Evolutionary conservation across 2,329 filamentous ascomycete genomes (phyloP), one percentile per base, ranked within the genome.

Genomic region (Colletotrichum caudatum): DNA sequence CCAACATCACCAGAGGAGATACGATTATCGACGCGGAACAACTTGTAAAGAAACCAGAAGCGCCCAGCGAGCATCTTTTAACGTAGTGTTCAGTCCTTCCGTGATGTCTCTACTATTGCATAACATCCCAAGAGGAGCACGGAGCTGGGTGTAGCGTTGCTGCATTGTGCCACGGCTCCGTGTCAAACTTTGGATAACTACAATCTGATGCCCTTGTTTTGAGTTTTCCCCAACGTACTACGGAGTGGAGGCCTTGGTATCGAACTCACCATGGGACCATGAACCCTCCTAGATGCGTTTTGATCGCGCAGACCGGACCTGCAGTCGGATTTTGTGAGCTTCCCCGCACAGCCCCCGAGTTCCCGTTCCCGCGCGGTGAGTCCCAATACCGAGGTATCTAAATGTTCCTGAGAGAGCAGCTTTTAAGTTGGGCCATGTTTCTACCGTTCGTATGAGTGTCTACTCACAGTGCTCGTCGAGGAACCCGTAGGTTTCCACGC

Each of bases 341-440:
- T 68, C 68, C 64, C 68, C 64, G 51, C 35, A 37, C 7, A 35
- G 7, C 9, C 35, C 57, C 62, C 68, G 33, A 67, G 5, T 53
- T 26, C 50, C 50, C 50, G 5, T 53, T 26, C 50, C 50, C 50
- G 26, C 50, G 6, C 12, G 14, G 14, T 8, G 26, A 23, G 11
- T 58, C 0, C 6, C 14, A 2, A 3, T 61, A 26, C 68, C 64
- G 68, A 71, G 68, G 64, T 44, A 63, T 67, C 6, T 2, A n/a
- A 62, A 20, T 7, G 18, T 11, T 3, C 23, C 14, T 3, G 11
- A 4, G 9, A 16, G 33, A 9, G 29, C 7, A 39, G 39, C 35
- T 14, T 12, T 23, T 70, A 23, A 16, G 67, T 50, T 20, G 48
- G 54, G 35, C 18, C 23, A 3, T 26, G 16, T 11, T 50, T 9